These are phyloP conservation scores for Melaleuca quinquenervia DNA, from an alignment of 345 rosid species.

Conservation along the genomic window DNA sequence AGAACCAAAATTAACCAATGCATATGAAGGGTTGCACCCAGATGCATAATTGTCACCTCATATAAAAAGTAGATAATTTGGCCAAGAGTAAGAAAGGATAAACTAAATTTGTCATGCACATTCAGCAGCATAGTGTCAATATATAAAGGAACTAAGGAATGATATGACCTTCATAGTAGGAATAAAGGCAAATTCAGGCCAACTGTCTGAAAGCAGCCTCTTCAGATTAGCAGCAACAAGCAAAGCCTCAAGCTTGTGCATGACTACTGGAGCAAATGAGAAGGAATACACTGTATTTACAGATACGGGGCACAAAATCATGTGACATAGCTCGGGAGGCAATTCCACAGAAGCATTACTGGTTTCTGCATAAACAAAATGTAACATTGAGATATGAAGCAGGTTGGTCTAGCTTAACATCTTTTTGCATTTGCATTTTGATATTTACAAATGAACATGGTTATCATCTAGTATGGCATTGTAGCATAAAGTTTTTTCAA, in stretches of 20 bases:
- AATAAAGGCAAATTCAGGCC: slow-evolving; percentile 25
- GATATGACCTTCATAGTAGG: slow-evolving; percentile 62
- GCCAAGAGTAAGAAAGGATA: background rate
- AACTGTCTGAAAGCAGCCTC: slow-evolving; percentile 32
- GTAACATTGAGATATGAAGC: background rate
- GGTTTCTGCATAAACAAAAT: slow-evolving; percentile 22
- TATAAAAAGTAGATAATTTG: background rate
- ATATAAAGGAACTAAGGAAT: background rate
- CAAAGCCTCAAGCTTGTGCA: slow-evolving; percentile 73
- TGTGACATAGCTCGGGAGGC: slow-evolving; percentile 80
- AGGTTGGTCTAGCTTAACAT: background rate
- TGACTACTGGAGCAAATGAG: slow-evolving; percentile 60
- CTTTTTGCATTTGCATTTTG: background rate
- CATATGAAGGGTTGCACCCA: background rate
- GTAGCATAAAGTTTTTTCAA: background rate
- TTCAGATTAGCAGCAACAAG: slow-evolving; percentile 60
- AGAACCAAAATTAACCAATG: background rate
- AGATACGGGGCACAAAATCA: slow-evolving; percentile 58
- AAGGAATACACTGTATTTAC: slow-evolving; percentile 56
- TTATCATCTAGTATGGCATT: background rate
- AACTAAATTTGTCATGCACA: background rate
- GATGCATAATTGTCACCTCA: background rate
- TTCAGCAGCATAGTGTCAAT: background rate
- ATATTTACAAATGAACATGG: background rate
- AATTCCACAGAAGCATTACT: slow-evolving; percentile 40